Base-by-base conservation (phyloP, 441 rosid genomes). In the Codiaeum variegatum region DNA sequence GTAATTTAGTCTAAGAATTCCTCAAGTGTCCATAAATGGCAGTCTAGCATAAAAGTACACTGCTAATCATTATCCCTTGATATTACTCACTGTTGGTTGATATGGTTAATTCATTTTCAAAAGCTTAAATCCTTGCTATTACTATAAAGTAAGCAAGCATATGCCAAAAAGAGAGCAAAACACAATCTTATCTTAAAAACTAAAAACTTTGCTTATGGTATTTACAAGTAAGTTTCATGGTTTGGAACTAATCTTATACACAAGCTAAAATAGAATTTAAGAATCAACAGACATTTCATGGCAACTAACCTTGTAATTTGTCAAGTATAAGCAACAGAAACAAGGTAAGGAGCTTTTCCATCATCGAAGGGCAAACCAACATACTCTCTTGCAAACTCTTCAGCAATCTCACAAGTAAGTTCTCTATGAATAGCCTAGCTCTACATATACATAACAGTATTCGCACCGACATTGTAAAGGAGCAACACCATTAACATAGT, bases 321-420 rank as follows among this genome's bases (percentile, higher is more conserved):
- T 73, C 77, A 75, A 74, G 66, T 51, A 58, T 80, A 83, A 75
- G 75, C 77, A 58, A 84, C 80, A 76, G 88, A 87, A 55, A 90
- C 87, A 72, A 85, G 81, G 81, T 81, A 88, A 76, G 95, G 93
- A 32, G 77, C 89, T 82, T 94, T 91, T 24, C 80, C 85, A 51
- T 85, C 88, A 63, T 88, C 93, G 73, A 89, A 88, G 59, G 97
- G 98, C 82, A 94, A 82, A 34, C 94, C 85, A 1, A 88, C 84
- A 62, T 88, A 89, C 58, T 87, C 91, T 44, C 85, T 76, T 0
- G 91, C 90, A 76, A 90, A 89, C 75, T 94, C 94, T 73, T 86
- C 85, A 7, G 91, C 96, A 26, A 94, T 91, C 85, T 88, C 91
- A 78, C 72, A 76, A 18, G 85, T 95, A 44, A 89, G 85, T 82